Percentiles rank a stretch among this genome's conserved stretches.
Conservation (phyloP, 495 filamentous ascomycete species). For the Penicillium ucsense region DNA sequence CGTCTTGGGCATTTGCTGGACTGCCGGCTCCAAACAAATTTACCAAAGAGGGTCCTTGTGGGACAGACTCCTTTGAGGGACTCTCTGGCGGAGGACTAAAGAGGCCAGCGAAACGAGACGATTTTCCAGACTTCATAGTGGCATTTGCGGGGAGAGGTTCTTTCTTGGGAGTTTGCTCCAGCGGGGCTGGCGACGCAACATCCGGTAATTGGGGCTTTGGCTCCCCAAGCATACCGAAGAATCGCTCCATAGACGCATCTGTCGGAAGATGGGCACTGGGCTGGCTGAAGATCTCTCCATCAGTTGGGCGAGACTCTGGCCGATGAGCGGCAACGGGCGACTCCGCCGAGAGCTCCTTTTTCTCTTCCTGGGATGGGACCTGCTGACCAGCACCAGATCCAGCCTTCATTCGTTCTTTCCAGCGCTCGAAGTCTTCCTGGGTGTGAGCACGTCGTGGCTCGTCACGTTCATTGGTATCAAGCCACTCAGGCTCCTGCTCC, state of each 20-base stretch:
- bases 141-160: slow-evolving; percentile 3
- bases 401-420: slow-evolving; percentile 88
- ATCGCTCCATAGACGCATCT: slow-evolving; percentile 65
- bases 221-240: slow-evolving; percentile 63
- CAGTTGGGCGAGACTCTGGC: slow-evolving; percentile 23
- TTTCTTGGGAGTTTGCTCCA: slow-evolving; percentile 21
- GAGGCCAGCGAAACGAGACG: slow-evolving; percentile 77
- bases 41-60: slow-evolving; percentile 8
- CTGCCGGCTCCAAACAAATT: slow-evolving; percentile 14
- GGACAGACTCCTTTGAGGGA: slow-evolving; percentile 44
- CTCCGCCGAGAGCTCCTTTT: slow-evolving; percentile 30
- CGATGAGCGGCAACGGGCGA: slow-evolving; percentile 14
- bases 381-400: slow-evolving; percentile 23
- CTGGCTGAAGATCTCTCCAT: slow-evolving; percentile 30
- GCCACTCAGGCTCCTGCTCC: slow-evolving; percentile 79
- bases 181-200: slow-evolving; percentile 12
- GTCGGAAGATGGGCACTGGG: slow-evolving; percentile 32
- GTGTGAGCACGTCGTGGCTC: slow-evolving; percentile 60
- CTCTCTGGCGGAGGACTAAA: slow-evolving; percentile 59
- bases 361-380: slow-evolving; percentile 35
- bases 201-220: slow-evolving; percentile 26
- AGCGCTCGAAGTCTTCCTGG: slow-evolving; percentile 88
- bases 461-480: slow-evolving; percentile 67
- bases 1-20: slow-evolving; percentile 41
- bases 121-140: slow-evolving; percentile 36